Percentiles rank a stretch among this genome's conserved stretches.
These are phyloP conservation scores for Rhizophagus prolifer DNA, from an alignment of 192 early-diverging fungal species.

Conservation along the genomic window DNA sequence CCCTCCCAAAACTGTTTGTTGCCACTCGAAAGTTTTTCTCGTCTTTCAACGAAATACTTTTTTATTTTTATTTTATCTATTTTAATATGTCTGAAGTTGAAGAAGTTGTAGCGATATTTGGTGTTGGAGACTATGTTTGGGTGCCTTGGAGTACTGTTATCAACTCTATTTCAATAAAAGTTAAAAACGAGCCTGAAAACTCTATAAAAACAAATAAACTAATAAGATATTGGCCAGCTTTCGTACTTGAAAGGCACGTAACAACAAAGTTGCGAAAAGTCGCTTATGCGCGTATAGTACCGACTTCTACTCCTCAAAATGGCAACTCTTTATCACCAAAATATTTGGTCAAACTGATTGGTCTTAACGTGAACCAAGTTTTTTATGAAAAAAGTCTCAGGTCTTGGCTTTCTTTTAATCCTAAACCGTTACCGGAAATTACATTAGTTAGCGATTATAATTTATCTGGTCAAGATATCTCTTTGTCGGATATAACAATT, in stretches of 20 bases:
- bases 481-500: background rate
- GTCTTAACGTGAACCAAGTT: constrained; percentile 1
- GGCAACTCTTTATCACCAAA: background rate
- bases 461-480: background rate
- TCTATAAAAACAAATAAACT: background rate
- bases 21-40: constrained; percentile 4
- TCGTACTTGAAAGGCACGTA: background rate
- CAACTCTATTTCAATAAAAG: background rate
- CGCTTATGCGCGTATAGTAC: background rate
- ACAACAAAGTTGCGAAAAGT: background rate
- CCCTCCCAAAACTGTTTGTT: background rate
- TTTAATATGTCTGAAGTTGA: background rate
- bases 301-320: background rate
- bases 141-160: constrained; percentile 2
- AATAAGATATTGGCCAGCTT: constrained; percentile 3
- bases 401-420: background rate
- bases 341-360: constrained; percentile 14
- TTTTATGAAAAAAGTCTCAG: background rate
- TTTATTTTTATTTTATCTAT: background rate
- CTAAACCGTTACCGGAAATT: background rate
- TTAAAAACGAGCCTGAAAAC: background rate
- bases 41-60: background rate
- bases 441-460: background rate
- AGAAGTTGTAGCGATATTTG: background rate
- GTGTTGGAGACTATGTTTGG: constrained; percentile 6